Evolutionary conservation across 129 eudicot species (phyloP), one percentile per base, ranked within the genome.

Genomic region (Arctium minus): DNA sequence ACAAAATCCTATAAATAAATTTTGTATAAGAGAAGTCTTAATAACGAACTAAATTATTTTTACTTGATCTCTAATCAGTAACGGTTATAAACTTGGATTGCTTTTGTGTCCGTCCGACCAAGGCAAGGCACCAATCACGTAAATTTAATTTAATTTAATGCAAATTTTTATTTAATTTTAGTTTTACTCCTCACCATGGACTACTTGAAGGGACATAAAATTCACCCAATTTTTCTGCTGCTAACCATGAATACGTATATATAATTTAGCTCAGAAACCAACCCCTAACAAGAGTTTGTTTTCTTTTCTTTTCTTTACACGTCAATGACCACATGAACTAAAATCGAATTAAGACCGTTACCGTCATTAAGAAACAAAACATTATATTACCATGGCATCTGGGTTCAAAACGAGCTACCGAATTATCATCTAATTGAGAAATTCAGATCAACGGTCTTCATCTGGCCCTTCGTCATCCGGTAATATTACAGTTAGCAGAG

Each of bases 401-500:
- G 65, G 65, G 65, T 17, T 15, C 65, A 53, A 53, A 53, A 53
- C 27, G 65, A 53, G 22, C 65, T n/a, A 53, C 27, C 65, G 17
- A 53, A 53, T 22, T 53, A 60, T 60, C 8, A 17, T 60, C 68
- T 60, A 60, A 60, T 60, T 9, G 0, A 17, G 9, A 17, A 60
- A 17, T n/a, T 60, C 68, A 60, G 27, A 60, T 60, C 68, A 60
- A 17, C 30, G 8, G 29, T 60, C 68, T 22, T 22, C 71, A 18
- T 86, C 91, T 15, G 53, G 40, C 75, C 76, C 86, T 38, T 92
- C 98, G 5, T 96, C 99, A 65, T 94, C 98, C 0, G 99, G 97
- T 72, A 84, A 88, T 22, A 91, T 69, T 33, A 83, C 90, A 22
- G 99, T 93, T 79, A 96, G 80, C 81, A 96, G 83, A 2, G 99